Conservation (phyloP, 1,284 basidiomycete genomes). For the Microbotryum scabiosae region DNA sequence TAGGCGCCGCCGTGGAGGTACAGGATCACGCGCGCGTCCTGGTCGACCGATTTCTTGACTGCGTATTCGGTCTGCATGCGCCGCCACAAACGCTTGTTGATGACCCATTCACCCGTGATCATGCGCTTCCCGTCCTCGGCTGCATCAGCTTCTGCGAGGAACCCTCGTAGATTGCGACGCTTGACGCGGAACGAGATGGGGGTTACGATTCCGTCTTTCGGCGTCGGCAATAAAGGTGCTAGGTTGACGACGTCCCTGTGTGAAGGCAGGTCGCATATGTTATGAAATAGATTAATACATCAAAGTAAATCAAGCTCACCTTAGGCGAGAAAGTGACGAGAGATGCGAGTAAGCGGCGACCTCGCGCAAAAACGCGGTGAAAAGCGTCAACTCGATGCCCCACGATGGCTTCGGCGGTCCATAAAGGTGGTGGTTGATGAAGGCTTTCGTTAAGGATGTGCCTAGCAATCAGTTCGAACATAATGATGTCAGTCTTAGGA, state of each 20-base stretch:
- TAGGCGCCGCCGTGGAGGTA: slow-evolving; percentile 96
- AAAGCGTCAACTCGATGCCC: slow-evolving; percentile 58
- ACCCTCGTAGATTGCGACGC: slow-evolving; percentile 61
- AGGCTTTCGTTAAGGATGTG: slow-evolving; percentile 57
- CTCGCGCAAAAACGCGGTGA: slow-evolving; percentile 73
- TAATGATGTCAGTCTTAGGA: slow-evolving; percentile 9
- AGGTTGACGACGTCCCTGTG: slow-evolving; percentile 65
- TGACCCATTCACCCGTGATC: slow-evolving; percentile 91
- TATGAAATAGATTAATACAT: neutral
- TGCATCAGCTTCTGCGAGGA: slow-evolving; percentile 67
- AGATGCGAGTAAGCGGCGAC: slow-evolving; percentile 73
- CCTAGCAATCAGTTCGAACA: slow-evolving; percentile 43
- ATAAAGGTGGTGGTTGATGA: slow-evolving; percentile 62
- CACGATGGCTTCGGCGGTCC: slow-evolving; percentile 76
- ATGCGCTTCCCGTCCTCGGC: slow-evolving; percentile 64
- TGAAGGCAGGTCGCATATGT: slow-evolving; percentile 42
- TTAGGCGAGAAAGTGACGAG: slow-evolving; percentile 59
- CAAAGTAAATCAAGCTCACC: slow-evolving; percentile 14
- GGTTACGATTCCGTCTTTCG: slow-evolving; percentile 88
- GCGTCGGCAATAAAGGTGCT: slow-evolving; percentile 72
- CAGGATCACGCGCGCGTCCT: slow-evolving; percentile 72
- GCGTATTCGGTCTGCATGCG: slow-evolving; percentile 70
- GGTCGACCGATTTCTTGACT: slow-evolving; percentile 8
- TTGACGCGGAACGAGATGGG: slow-evolving; percentile 86
- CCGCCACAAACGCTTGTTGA: slow-evolving; percentile 83